Evolutionary conservation across 495 filamentous ascomycete species (phyloP).

Genomic region (Penicillium lagena): DNA sequence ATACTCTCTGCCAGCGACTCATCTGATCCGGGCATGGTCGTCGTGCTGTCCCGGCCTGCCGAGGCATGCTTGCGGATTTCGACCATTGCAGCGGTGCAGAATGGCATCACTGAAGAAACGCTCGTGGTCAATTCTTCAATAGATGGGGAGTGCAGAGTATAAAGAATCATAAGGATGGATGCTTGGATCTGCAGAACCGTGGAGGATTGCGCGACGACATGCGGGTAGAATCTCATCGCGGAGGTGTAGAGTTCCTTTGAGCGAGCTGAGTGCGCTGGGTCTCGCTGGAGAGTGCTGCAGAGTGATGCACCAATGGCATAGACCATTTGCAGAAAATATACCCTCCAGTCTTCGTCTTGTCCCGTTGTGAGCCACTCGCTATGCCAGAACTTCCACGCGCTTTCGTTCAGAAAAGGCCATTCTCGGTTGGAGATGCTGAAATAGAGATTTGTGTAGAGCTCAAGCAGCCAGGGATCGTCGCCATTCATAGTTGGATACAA

Average conservation of each 20-base stretch:
- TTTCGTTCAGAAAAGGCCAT: slow-evolving; percentile 25
- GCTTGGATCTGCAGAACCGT: slow-evolving; percentile 27
- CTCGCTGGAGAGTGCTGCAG: slow-evolving; percentile 19
- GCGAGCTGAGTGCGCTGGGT: slow-evolving; percentile 14
- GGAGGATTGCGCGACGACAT: slow-evolving; percentile 21
- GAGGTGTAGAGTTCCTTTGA: slow-evolving; percentile 21
- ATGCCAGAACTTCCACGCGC: slow-evolving; percentile 20
- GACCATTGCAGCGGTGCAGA: slow-evolving; percentile 24
- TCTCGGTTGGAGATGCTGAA: slow-evolving; percentile 26
- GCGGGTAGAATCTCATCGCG: slow-evolving; percentile 23
- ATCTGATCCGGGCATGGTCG: slow-evolving; percentile 2
- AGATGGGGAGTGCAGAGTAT: slow-evolving; percentile 28
- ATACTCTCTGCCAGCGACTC: slow-evolving; percentile 20
- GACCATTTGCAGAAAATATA: slow-evolving; percentile 25
- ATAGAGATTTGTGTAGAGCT: slow-evolving; percentile 26
- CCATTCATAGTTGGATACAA: slow-evolving; percentile 6
- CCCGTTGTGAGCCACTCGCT: slow-evolving; percentile 7
- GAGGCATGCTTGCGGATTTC: slow-evolving; percentile 18
- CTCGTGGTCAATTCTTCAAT: slow-evolving; percentile 23
- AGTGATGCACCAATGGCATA: slow-evolving; percentile 26
- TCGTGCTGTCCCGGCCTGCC: slow-evolving; percentile 4
- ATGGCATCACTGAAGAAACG: slow-evolving; percentile 26
- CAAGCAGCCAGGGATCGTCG: slow-evolving; percentile 15
- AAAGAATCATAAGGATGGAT: slow-evolving; percentile 26
- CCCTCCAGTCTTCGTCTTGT: slow-evolving; percentile 18